Base-by-base conservation (phyloP, 805 yeast species). In the Metschnikowia shivogae region DNA sequence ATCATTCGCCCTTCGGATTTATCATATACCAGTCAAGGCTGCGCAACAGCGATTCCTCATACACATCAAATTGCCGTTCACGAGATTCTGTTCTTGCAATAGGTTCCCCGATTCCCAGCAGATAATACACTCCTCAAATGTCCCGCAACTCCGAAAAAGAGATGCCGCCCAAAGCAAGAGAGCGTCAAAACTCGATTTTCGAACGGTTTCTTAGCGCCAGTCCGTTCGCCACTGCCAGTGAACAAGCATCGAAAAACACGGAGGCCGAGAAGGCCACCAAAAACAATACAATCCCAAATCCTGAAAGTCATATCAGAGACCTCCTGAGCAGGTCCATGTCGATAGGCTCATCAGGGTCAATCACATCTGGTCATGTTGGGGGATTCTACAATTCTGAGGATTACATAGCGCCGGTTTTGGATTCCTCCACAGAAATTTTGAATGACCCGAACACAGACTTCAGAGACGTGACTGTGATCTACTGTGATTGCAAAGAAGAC, bases 341-440 rank as follows among this genome's bases (percentile, higher is more conserved):
- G 3, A 14, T 42, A 10, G 46, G 39, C 10, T 45, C 48, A 6
- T 34, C 30, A 6, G 42, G 43, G 13, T 45, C 34, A 11, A 33
- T 26, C 7, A 26, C 28, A 6, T 43, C 49, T 8, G 27, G 24
- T 8, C 26, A 36, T 1, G 44, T 40, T 41, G 17, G 36, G 17
- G 28, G 51, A 6, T 67, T 60, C 43, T 61, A 54, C 48, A 59
- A 53, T 38, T 53, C 56, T 9, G 69, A 65, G 37, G 63, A 65
- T 44, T 65, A 44, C 41, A 54, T 59, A 11, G 59, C 60, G 13
- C 70, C 70, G 7, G 60, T 61, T 9, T 49, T 65, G 36, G 68
- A 64, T 47, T 50, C 60, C 34, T 60, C 69, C 17, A 53, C 68
- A 0, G 68, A 65, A 44, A 57, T 64, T 26, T 43, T 64, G 13